Evolutionary conservation across 495 filamentous ascomycete species (phyloP).

Genomic region (Aspergillus cavernicola): DNA sequence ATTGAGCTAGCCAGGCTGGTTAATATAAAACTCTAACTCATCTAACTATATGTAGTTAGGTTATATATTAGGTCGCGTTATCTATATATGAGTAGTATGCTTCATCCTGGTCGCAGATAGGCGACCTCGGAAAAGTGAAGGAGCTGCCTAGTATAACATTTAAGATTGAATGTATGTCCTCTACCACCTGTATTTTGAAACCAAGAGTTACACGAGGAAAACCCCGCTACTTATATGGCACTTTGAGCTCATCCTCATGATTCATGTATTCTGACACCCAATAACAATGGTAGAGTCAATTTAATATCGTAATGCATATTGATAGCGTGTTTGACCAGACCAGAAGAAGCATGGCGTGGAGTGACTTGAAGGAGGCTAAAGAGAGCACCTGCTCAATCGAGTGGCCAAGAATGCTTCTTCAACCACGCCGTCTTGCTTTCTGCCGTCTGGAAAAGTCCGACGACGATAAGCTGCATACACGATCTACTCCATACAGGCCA

Average conservation of each 20-base stretch:
- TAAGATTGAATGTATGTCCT: too few species aligned
- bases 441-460: neutral
- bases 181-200: too few species aligned
- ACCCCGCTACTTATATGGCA: too few species aligned
- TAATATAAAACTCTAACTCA: neutral
- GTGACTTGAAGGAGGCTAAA: neutral
- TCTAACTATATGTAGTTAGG: neutral
- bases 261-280: neutral
- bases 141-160: too few species aligned
- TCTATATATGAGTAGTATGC: too few species aligned
- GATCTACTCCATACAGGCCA: neutral
- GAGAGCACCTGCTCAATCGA: conserved; percentile 17
- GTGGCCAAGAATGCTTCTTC: conserved; percentile 13
- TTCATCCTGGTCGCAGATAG: too few species aligned
- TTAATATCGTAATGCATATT: neutral
- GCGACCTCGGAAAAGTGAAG: too few species aligned
- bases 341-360: conserved; percentile 1
- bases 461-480: neutral
- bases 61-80: too few species aligned
- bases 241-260: too few species aligned
- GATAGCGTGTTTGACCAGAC: neutral
- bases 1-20: conserved; percentile 15
- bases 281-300: neutral
- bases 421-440: neutral
- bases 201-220: too few species aligned